phyloP scores from a whole-genome alignment of 1,139 yeast species.

The Pneumocystis oryctolagi region DNA sequence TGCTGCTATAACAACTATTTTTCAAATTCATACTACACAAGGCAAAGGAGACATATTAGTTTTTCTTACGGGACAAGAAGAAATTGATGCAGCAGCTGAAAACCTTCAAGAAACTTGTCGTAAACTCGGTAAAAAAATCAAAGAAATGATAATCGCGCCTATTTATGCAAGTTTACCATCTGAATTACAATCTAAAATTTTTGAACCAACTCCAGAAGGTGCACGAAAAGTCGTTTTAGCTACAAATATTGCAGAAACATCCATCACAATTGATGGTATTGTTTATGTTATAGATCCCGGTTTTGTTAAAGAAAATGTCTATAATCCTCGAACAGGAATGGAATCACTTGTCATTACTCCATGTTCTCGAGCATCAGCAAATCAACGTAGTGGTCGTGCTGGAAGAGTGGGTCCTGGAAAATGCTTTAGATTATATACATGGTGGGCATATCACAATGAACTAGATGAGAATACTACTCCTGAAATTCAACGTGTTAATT shows the following conservation, averaged over 20 bases:
- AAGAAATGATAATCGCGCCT: slow-evolving; percentile 63
- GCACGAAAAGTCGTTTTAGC: slow-evolving; percentile 61
- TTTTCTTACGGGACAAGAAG: slow-evolving; percentile 81
- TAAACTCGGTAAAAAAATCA: slow-evolving; percentile 46
- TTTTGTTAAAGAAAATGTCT: slow-evolving; percentile 61
- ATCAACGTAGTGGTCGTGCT: slow-evolving; percentile 71
- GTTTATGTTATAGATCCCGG: slow-evolving; percentile 70
- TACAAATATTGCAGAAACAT: slow-evolving; percentile 71
- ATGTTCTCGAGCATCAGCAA: slow-evolving; percentile 69
- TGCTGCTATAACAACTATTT: slow-evolving; percentile 72
- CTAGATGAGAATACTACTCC: slow-evolving; percentile 80
- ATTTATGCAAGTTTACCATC: slow-evolving; percentile 70
- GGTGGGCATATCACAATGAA: slow-evolving; percentile 50
- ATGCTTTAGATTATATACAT: slow-evolving; percentile 62
- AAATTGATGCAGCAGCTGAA: slow-evolving; percentile 70
- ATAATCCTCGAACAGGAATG: slow-evolving; percentile 65
- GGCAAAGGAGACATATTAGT: slow-evolving; percentile 57
- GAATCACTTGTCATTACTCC: slow-evolving; percentile 60
- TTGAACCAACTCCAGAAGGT: slow-evolving; percentile 61
- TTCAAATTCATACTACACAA: slow-evolving; percentile 64
- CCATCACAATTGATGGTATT: slow-evolving; percentile 67
- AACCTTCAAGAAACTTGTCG: slow-evolving; percentile 48
- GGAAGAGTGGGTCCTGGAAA: slow-evolving; percentile 81
- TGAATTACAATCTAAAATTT: slow-evolving; percentile 56
- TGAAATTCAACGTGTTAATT: slow-evolving; percentile 81